Percentiles rank a stretch among this genome's conserved stretches.
phyloP scores from a whole-genome alignment of 208 protist species.

The Trypanosoma avium region DNA sequence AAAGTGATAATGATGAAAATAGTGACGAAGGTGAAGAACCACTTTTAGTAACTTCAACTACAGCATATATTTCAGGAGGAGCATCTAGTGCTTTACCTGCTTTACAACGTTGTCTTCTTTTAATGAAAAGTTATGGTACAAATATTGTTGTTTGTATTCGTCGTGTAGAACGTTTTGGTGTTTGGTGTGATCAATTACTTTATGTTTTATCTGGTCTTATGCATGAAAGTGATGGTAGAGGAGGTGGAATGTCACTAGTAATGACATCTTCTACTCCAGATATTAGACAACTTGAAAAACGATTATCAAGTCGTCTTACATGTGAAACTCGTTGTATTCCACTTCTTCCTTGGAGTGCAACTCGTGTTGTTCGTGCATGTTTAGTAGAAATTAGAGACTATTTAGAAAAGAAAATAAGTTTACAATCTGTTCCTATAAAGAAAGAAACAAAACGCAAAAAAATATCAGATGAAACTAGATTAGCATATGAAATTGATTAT shows the following conservation, averaged over 20 bases:
- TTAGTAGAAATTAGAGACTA: conserved; percentile 39
- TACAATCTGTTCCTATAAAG: not conserved
- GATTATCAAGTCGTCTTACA: conserved; percentile 81
- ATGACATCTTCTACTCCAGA: conserved; percentile 71
- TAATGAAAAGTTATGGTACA: conserved; percentile 59
- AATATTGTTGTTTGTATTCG: conserved; percentile 77
- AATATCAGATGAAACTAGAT: conserved; percentile 2
- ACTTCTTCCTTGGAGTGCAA: conserved; percentile 64
- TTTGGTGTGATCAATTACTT: conserved; percentile 82
- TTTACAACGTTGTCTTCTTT: conserved; percentile 70
- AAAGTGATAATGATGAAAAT: conserved; percentile 3
- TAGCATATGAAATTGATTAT: not conserved
- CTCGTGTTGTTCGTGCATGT: conserved; percentile 46
- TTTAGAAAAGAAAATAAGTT: conserved; percentile 15
- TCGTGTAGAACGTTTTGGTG: conserved; percentile 70
- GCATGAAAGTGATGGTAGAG: conserved; percentile 65
- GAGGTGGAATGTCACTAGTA: conserved; percentile 65
- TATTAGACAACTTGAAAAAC: conserved; percentile 78
- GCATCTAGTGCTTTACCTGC: conserved; percentile 68
- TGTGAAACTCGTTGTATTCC: conserved; percentile 76
- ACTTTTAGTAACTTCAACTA: conserved; percentile 60
- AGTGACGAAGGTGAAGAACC: conserved; percentile 19
- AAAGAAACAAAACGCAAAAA: not conserved
- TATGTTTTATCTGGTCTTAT: conserved; percentile 87
- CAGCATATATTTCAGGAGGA: conserved; percentile 49